These are phyloP conservation scores for Colletotrichum limetticola DNA, from an alignment of 2,329 filamentous ascomycete genomes.

Conservation along the genomic window DNA sequence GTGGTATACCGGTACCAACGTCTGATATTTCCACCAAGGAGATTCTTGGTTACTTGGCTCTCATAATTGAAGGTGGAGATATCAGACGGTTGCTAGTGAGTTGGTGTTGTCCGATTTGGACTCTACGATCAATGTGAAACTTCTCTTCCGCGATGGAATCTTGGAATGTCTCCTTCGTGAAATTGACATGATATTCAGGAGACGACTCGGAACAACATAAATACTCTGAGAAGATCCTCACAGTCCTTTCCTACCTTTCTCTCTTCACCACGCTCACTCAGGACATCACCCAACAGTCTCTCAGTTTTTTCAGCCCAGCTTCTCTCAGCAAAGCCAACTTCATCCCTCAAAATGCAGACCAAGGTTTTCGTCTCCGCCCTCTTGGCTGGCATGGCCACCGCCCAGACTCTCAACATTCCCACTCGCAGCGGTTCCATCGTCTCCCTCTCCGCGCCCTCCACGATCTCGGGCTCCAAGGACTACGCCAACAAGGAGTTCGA, in stretches of 20 bases:
- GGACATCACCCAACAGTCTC: background rate
- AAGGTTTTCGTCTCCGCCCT: constrained; percentile 27
- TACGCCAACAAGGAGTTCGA: constrained; percentile 38
- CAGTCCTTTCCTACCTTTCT: background rate
- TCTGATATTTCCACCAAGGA: constrained; percentile 34
- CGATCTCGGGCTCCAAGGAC: constrained; percentile 36
- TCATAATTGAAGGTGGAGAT: background rate
- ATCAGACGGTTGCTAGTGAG: background rate
- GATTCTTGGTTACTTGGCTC: background rate
- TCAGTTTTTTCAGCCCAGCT: background rate
- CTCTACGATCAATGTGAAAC: constrained; percentile 27
- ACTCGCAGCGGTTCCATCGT: constrained; percentile 38
- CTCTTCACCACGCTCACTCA: constrained; percentile 16
- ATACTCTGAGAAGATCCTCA: background rate
- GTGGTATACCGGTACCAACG: background rate
- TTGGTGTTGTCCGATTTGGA: background rate
- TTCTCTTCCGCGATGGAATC: background rate
- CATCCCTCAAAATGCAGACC: constrained; percentile 21
- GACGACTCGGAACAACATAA: constrained; percentile 1
- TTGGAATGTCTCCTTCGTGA: background rate
- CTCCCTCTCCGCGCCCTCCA: constrained; percentile 35
- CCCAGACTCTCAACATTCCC: constrained; percentile 39
- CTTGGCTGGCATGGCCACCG: constrained; percentile 30
- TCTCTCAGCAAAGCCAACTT: background rate
- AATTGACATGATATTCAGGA: background rate